These are phyloP conservation scores for Heritiera littoralis DNA, from an alignment of 345 rosid species.

Conservation along the genomic window DNA sequence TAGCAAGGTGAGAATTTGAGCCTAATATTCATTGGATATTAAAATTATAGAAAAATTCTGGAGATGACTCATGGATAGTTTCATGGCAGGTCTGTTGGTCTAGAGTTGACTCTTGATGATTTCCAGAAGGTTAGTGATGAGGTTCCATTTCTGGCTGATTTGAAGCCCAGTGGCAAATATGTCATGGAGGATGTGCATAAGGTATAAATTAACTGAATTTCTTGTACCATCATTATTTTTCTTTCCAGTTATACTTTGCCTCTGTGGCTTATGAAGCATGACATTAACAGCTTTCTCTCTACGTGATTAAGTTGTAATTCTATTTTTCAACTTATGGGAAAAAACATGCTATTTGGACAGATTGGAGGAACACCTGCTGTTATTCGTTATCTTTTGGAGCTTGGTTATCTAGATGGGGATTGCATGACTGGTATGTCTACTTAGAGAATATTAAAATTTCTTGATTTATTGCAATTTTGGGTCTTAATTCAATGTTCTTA, in stretches of 20 bases:
- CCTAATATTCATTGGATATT: conserved; percentile 1
- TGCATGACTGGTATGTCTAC: conserved; percentile 63
- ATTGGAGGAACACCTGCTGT: conserved; percentile 78
- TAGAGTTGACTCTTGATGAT: conserved; percentile 84
- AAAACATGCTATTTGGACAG: conserved; percentile 29
- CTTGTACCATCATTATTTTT: conserved; percentile 1
- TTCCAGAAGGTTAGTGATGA: conserved; percentile 93
- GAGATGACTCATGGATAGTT: conserved; percentile 25
- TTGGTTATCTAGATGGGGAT: conserved; percentile 58
- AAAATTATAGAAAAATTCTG: conserved; percentile 19
- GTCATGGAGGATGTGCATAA: conserved; percentile 98
- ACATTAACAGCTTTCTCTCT: background rate
- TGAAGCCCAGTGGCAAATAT: conserved; percentile 96
- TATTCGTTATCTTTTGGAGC: conserved; percentile 65
- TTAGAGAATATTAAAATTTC: background rate
- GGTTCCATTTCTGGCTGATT: conserved; percentile 93
- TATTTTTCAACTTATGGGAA: background rate
- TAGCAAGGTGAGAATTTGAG: conserved; percentile 64
- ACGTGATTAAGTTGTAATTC: no score
- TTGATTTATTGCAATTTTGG: conserved; percentile 13
- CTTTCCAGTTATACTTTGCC: conserved; percentile 1
- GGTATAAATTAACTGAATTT: conserved; percentile 41
- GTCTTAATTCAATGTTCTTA: background rate
- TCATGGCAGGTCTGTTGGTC: conserved; percentile 86
- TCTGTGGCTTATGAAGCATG: background rate